Percentiles rank a stretch among this genome's conserved stretches.
phyloP scores from a whole-genome alignment of 495 filamentous ascomycete genomes.

The Tuber melanosporum region DNA sequence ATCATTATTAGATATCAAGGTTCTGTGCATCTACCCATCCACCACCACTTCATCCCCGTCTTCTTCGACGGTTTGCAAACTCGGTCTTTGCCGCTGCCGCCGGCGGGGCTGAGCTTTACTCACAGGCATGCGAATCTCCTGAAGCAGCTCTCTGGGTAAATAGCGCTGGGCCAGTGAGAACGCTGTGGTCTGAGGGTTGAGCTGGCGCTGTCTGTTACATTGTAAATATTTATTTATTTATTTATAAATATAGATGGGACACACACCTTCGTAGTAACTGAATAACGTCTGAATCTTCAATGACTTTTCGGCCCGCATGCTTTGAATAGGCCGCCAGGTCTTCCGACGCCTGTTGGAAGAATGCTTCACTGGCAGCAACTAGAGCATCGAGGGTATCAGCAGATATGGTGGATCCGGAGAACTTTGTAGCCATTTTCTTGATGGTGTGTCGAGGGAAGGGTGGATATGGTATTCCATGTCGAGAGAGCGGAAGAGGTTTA shows the following conservation, averaged over 20 bases:
- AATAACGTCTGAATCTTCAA: slow-evolving; percentile 76
- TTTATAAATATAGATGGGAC: slow-evolving; percentile 38
- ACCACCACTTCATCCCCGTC: slow-evolving; percentile 44
- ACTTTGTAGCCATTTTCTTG: slow-evolving; percentile 67
- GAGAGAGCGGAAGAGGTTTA: slow-evolving; percentile 57
- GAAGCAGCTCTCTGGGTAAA: slow-evolving; percentile 74
- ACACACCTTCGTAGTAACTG: slow-evolving; percentile 74
- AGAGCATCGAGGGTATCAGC: slow-evolving; percentile 67
- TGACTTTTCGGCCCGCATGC: slow-evolving; percentile 75
- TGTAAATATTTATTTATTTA: slow-evolving; percentile 28
- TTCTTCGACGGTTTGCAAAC: slow-evolving; percentile 39
- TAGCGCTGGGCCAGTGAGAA: slow-evolving; percentile 78
- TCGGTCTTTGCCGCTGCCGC: slow-evolving; percentile 43
- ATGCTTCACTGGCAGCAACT: slow-evolving; percentile 75
- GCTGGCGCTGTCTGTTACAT: slow-evolving; percentile 64
- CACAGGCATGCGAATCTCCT: slow-evolving; percentile 65
- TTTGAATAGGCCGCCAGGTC: slow-evolving; percentile 72
- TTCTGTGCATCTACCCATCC: background rate
- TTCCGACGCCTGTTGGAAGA: slow-evolving; percentile 76
- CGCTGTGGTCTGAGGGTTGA: slow-evolving; percentile 61
- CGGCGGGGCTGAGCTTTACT: slow-evolving; percentile 34
- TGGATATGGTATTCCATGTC: slow-evolving; percentile 66
- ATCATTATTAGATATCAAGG: background rate
- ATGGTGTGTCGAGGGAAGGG: slow-evolving; percentile 63
- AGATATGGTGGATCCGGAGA: slow-evolving; percentile 57